Evolutionary conservation across 1,284 basidiomycete species (phyloP), one percentile per base, ranked within the genome.

Genomic region (Tranzscheliella williamsii): DNA sequence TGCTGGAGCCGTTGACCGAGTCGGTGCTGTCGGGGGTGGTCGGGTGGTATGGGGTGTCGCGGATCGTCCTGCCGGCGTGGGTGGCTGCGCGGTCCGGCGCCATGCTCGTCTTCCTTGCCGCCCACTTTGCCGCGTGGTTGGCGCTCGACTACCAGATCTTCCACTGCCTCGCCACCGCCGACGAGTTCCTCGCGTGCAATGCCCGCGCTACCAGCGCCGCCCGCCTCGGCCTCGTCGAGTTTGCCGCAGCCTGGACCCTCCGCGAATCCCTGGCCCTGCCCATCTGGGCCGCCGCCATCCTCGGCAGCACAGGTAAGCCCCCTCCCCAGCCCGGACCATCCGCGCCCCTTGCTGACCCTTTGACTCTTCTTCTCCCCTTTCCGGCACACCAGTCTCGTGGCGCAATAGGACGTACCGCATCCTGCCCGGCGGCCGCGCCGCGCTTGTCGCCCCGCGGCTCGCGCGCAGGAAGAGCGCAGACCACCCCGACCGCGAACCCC

Each of bases 1-100:
- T 65, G 33, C 39, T 71, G 27, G 75, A 77, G 42, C 75, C 75
- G 3, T 51, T 77, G 30, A 77, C 75, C 13, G 75, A 77, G 45
- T 72, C 68, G 24, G 42, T 74, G 24, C 47, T 75, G 16, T 71
- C 70, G 4, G 73, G 72, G 11, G 15, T 73, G 11, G 32, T 73
- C 16, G 75, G 61, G 18, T 66, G 63, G 53, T 44, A 56, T 12
- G 71, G 58, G 2, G 13, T 73, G 18, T 53, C 61, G 5, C 34
- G 22, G 12, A 43, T 66, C 22, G 17, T 70, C 5, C 21, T 69
- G 17, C 18, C 43, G 5, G 5, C 31, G 22, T 43, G 46, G 2
- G 11, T 38, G 1, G 46, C 20, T n/a, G 34, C 35, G 21, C 9
- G 32, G 11, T 37, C 18, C 18, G 12, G 8, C 6, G 35, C 6